Base-by-base conservation (phyloP, 371 early-diverging fungal species). In the Mortierella sp. region DNA sequence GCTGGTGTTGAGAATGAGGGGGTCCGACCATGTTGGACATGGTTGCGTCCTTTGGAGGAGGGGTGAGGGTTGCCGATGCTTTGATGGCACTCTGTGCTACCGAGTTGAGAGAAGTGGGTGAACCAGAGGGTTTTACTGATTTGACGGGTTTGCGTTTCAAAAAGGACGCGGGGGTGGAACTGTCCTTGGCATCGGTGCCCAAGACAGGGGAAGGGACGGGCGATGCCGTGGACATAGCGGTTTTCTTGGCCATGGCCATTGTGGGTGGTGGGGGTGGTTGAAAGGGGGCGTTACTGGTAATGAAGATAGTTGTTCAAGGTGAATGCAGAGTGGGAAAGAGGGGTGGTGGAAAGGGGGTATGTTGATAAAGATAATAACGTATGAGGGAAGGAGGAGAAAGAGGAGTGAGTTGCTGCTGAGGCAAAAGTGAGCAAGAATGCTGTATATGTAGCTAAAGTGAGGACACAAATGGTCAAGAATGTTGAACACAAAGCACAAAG, bases 101-200 rank as follows among this genome's bases (percentile, higher is more conserved):
- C 1, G 74, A n/a, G 18, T 48, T 32, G 49, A 72, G 38, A 24
- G 77, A 49, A 35, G 75, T n/a, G 18, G 74, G 54, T 46, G 63
- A 21, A 14, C 44, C 14, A 1, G 71, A 55, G 29, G 65, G 3
- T 35, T 60, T 11, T 8, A 70, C 48, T 38, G 77, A 5, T 55
- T 81, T 81, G 12, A 79, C 77, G 3, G 77, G 82, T 32, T 84
- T 84, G 6, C 84, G 78, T 49, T 78, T 79, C 68, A 74, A 10
- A 21, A 81, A 75, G 29, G 71, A 73, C 3, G 79, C 8, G 12
- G 72, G 70, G 18, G 75, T 16, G 18, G 70, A 29, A 16, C 24
- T 46, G 21, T 14, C 51, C 68, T 78, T 51, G 68, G 29, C 7
- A 32, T 51, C 71, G 58, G 21, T 65, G 65, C 65, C 38, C 38